These are phyloP conservation scores for Paracoccidioides lutzii DNA, from an alignment of 2,329 filamentous ascomycete species.

Conservation along the genomic window DNA sequence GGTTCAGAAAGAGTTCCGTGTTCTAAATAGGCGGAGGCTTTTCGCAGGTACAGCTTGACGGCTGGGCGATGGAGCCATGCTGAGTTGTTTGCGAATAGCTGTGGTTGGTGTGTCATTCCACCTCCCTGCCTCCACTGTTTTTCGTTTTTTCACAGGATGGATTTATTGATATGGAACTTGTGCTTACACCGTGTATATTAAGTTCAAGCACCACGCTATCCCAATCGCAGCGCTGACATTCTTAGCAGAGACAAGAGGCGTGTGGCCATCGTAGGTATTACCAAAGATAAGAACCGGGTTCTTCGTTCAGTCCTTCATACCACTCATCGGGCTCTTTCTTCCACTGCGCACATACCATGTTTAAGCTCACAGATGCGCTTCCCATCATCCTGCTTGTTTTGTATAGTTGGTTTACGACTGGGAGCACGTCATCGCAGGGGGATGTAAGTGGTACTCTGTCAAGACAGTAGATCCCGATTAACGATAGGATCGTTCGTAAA, in stretches of 20 bases:
- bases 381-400: slow-evolving; percentile 3
- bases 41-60: slow-evolving; percentile 22
- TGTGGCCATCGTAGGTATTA: slow-evolving; percentile 16
- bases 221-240: slow-evolving; percentile 15
- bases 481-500: too few relatives aligned
- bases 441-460: slow-evolving; percentile 1
- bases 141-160: too few relatives aligned
- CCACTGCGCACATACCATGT: slow-evolving; percentile 12
- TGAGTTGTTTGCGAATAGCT: background rate
- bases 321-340: slow-evolving; percentile 14
- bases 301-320: slow-evolving; percentile 14
- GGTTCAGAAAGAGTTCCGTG: slow-evolving; percentile 24
- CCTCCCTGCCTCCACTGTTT: too few relatives aligned
- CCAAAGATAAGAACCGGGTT: slow-evolving; percentile 18
- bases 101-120: too few relatives aligned
- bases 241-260: slow-evolving; percentile 14
- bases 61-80: slow-evolving; percentile 14
- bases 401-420: background rate
- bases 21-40: slow-evolving; percentile 19
- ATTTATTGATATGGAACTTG: too few relatives aligned
- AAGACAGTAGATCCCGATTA: slow-evolving; percentile 5
- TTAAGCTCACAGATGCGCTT: slow-evolving; percentile 1
- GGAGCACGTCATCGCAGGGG: background rate
- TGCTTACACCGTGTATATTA: slow-evolving; percentile 13
- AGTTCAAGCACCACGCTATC: slow-evolving; percentile 17